Evolutionary conservation across 495 filamentous ascomycete species (phyloP), one percentile per base, ranked within the genome.

Genomic region (Tuber melanosporum): DNA sequence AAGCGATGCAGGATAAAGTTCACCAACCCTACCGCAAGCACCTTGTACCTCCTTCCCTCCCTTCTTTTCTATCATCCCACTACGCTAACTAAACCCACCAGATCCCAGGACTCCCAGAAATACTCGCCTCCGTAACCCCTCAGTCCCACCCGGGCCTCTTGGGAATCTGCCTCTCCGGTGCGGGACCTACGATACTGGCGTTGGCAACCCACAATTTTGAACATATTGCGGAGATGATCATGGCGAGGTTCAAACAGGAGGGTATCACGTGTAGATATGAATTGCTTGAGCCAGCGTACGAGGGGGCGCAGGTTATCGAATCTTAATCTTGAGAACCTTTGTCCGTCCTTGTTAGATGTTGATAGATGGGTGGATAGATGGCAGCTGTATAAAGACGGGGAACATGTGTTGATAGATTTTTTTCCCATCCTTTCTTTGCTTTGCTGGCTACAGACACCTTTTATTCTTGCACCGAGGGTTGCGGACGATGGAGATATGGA

Each of bases 1-100:
- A 94, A 43, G 95, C 93, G 43, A 99, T 99, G 95, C 94, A 97
- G 85, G 95, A 99, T 86, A 95, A 93, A 84, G 88, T 99, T 57
- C 95, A 99, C 85, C 95, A 99, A 84, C 95, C 93, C 15, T 97
- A 98, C 85, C 90, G 95, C 69, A 90, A 92, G 84, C 91, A 87
- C 19, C 87, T 99, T 72, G 82, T 83, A 73, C 66, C 66, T 41
- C 71, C 36, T 14, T 45, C 26, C 12, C 6, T 22, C 36, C 12
- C n/a, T n/a, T n/a, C n/a, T 10, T 49, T 22, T 20, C 47, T 20
- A 10, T 7, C 19, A 20, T 20, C 57, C n/a, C 26, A n/a, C 8
- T 39, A 19, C 39, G 12, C 52, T 26, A 10, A 70, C 39, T 71
- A 49, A 81, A 69, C 32, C 39, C 44, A 0, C n/a, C 20, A 83